Evolutionary conservation across 2,329 filamentous ascomycete species (phyloP).

Genomic region (Paracoccidioides brasiliensis): DNA sequence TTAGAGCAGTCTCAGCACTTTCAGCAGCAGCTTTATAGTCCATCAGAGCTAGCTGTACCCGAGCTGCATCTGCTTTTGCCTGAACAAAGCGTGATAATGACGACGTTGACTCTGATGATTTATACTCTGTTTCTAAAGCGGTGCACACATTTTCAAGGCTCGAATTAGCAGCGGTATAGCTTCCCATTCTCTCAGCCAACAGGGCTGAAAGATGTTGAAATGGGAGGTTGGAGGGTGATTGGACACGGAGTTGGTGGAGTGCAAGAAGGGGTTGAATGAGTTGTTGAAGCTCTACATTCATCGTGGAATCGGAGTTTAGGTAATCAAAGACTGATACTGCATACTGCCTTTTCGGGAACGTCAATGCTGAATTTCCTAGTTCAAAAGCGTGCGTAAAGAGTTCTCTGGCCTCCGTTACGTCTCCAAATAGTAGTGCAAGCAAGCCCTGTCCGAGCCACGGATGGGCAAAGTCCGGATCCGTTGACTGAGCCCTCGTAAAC

Average conservation of each 20-base stretch:
- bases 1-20: constrained; percentile 66
- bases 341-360: constrained; percentile 65
- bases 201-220: constrained; percentile 68
- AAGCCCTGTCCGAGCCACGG: constrained; percentile 92
- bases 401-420: constrained; percentile 62
- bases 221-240: constrained; percentile 56
- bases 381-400: constrained; percentile 93
- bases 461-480: constrained; percentile 83
- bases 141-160: constrained; percentile 55
- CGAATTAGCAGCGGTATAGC: constrained; percentile 50
- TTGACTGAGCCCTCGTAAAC: constrained; percentile 82
- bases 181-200: constrained; percentile 66
- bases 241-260: constrained; percentile 62
- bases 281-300: constrained; percentile 41
- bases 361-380: constrained; percentile 65
- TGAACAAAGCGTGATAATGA: constrained; percentile 66
- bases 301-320: constrained; percentile 45
- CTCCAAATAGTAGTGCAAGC: constrained; percentile 63
- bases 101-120: constrained; percentile 62
- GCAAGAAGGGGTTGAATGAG: constrained; percentile 83
- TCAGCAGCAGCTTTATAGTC: constrained; percentile 58
- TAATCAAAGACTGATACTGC: constrained; percentile 71
- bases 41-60: constrained; percentile 61
- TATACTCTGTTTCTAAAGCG: constrained; percentile 66
- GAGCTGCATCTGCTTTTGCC: constrained; percentile 73